These are phyloP conservation scores for Aspergillus heteromorphus DNA, from an alignment of 495 filamentous ascomycete species.

Conservation along the genomic window DNA sequence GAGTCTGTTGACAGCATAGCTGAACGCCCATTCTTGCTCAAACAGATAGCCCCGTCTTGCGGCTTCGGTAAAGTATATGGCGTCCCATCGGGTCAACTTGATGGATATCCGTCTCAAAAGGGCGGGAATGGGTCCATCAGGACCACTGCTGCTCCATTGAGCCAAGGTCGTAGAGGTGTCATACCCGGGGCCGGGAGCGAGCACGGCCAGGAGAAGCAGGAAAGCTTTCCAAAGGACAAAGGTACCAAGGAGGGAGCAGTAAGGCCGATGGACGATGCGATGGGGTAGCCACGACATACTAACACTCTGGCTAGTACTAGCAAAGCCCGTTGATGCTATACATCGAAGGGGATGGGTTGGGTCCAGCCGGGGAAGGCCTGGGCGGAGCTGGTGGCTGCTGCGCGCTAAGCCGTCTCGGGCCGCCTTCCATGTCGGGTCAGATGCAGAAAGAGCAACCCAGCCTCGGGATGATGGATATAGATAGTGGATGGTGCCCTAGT, in stretches of 20 bases:
- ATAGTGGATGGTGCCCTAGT: too few relatives aligned
- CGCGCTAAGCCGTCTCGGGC: not conserved
- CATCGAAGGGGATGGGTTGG: not conserved
- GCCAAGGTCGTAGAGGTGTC: conserved; percentile 5
- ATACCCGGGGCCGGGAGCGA: conserved; percentile 5
- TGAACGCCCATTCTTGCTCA: conserved; percentile 9
- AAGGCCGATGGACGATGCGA: not conserved
- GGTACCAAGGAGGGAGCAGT: not conserved
- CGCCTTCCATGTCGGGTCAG: not conserved
- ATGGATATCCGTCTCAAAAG: not conserved
- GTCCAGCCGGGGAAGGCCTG: not conserved
- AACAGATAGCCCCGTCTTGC: conserved; percentile 2
- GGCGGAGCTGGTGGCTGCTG: not conserved
- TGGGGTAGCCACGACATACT: not conserved
- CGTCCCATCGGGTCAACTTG: conserved; percentile 6
- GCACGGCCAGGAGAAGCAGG: not conserved
- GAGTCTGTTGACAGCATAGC: not conserved
- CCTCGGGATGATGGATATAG: too few relatives aligned
- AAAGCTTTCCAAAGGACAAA: conserved; percentile 2
- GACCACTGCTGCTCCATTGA: not conserved
- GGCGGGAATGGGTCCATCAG: not conserved
- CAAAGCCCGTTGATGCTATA: not conserved
- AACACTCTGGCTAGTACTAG: not conserved
- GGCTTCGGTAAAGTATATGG: conserved; percentile 3
- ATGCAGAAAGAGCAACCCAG: not conserved